These are phyloP conservation scores for Chrysosporium queenslandicum DNA, from an alignment of 2,329 filamentous ascomycete species.

Conservation along the genomic window DNA sequence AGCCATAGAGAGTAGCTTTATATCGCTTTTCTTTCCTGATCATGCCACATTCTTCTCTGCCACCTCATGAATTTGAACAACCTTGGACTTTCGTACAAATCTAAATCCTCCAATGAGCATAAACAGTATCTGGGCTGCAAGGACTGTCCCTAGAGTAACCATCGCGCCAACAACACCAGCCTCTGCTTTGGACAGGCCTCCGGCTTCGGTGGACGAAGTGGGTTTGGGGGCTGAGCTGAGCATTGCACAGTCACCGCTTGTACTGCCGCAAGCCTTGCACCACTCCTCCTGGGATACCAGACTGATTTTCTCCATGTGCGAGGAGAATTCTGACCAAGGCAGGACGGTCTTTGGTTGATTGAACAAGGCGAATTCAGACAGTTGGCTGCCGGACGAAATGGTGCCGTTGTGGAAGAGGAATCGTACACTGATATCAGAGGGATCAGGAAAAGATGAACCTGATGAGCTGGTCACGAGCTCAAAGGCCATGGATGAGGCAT, in stretches of 20 bases:
- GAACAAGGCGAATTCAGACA: slow-evolving; percentile 50
- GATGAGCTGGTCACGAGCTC: slow-evolving; percentile 53
- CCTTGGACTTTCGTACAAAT: slow-evolving; percentile 44
- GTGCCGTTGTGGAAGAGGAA: slow-evolving; percentile 57
- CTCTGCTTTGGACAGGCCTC: slow-evolving; percentile 56
- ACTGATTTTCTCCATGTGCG: slow-evolving; percentile 55
- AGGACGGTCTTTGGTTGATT: slow-evolving; percentile 48
- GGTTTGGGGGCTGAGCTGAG: slow-evolving; percentile 22
- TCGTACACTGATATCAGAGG: slow-evolving; percentile 46
- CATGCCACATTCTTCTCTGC: slow-evolving; percentile 4
- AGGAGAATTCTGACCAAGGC: slow-evolving; percentile 59
- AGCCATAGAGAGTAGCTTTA: not conserved
- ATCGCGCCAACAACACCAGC: slow-evolving; percentile 71
- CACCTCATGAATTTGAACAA: not conserved
- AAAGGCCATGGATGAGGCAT: slow-evolving; percentile 71
- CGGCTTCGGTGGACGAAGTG: slow-evolving; percentile 22
- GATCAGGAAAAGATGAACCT: slow-evolving; percentile 34
- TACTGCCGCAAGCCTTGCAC: slow-evolving; percentile 64
- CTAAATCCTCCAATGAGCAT: slow-evolving; percentile 49
- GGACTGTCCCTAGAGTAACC: slow-evolving; percentile 55
- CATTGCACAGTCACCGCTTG: slow-evolving; percentile 53
- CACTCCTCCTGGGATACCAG: slow-evolving; percentile 56
- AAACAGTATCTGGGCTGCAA: slow-evolving; percentile 46
- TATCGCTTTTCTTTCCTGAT: not conserved
- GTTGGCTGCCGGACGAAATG: slow-evolving; percentile 30